Evolutionary conservation across 371 early-diverging fungal genomes (phyloP), one percentile per base, ranked within the genome.

Genomic region (Batkoa obscura): DNA sequence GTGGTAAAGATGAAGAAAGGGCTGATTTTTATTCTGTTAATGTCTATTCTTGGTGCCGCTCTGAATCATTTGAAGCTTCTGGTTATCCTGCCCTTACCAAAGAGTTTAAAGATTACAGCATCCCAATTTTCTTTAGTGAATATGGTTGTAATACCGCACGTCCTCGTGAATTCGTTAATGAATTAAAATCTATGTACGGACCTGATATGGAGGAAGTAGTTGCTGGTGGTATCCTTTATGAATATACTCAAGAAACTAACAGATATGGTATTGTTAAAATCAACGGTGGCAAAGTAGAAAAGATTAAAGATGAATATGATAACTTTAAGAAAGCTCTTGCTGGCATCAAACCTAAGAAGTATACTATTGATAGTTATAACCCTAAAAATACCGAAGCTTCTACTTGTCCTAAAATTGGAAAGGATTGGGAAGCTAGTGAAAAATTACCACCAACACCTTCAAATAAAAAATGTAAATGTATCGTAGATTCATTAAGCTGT

Each of bases 141-240:
- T 81, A 70, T 62, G 82, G 80, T 0, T 79, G 82, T 57, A 78
- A 79, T 53, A 42, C 67, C 4, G 69, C 75, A 17, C 58, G 67
- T 0, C 80, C 80, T 0, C 71, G 80, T 12, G 57, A 57, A 0
- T 81, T 81, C 56, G 57, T 67, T 1, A 79, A 32, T 32, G 49
- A 48, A 9, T 3, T 48, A 4, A 5, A 65, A 37, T 70, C 83
- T 23, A 68, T 87, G 38, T 81, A 77, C 58, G 80, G 84, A 5
- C 60, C 75, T 0, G 74, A 80, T 31, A 84, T 87, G 87, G 69
- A 67, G 4, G 56, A 57, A 48, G 65, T 67, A 0, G 80, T 81
- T 70, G 81, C 83, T 0, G 86, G 86, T 30, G 86, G 84, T 32
- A 74, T 87, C 36, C 75, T 81, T 37, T 87, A 86, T 60, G 85